Base-by-base conservation (phyloP, 306 rosid species). In the Lupinus albus region DNA sequence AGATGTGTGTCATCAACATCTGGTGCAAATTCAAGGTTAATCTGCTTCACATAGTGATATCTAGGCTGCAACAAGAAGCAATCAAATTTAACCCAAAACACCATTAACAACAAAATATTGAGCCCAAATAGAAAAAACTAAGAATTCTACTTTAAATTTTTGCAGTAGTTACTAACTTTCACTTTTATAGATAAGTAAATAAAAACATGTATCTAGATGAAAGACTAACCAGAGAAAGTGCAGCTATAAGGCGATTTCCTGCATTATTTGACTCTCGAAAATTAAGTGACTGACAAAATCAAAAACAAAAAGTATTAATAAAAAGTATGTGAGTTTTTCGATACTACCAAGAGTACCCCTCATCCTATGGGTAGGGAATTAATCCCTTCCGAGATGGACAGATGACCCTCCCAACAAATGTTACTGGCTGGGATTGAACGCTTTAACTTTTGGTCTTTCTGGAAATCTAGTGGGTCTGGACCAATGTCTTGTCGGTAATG, bases 1-100 rank as follows among this genome's bases (percentile, higher is more conserved):
- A 91, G 87, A 85, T 90, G 88, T 5, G 61, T 18, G 80, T 91
- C 97, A 76, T 88, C 92, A 79, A 91, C 77, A 64, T 84, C 91
- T 67, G 82, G 81, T 1, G 95, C 84, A 76, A 91, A 91, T 80
- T 88, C 97, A 3, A 91, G 92, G 72, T 81, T 74, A 74, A 91
- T 86, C 35, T 81, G 72, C 79, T 80, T 88, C 35, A 88, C 84
- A 39, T 68, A 45, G 52, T 39, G 13, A 79, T 88, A 91, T 25
- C 97, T 81, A 21, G 84, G 88, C 97, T 91, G 57, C 76, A 82
- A 63, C 76, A 82, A 63, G 45, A 67, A 38, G 55, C 45, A 65
- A 35, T 35, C 68, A 60, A 50, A 71, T 33, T 44, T 68, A 73
- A 51, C 72, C 51, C 42, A 41, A 68, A 67, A 58, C 54, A 59